Evolutionary conservation across 2,329 filamentous ascomycete genomes (phyloP).

Genomic region (Paramyrothecium roridum): DNA sequence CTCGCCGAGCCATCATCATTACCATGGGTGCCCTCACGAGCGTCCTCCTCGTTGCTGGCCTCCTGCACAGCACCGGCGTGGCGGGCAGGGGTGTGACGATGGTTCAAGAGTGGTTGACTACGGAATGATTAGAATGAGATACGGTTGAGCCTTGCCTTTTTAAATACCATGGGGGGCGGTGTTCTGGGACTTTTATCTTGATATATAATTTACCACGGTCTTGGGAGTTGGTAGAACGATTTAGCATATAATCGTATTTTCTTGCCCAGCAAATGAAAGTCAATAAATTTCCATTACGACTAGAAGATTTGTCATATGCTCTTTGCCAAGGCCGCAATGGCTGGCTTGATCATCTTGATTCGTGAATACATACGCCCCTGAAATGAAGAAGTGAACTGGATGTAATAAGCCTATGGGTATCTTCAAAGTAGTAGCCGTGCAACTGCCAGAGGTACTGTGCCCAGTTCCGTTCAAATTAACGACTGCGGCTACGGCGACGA

Average conservation of each 20-base stretch:
- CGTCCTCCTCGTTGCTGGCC: conserved; percentile 11
- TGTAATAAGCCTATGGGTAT: conserved; percentile 10
- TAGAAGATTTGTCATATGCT: too few relatives aligned
- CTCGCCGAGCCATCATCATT: conserved; percentile 20
- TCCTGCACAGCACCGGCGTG: conserved; percentile 2
- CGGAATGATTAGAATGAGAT: conserved; percentile 6
- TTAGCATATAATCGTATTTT: not conserved
- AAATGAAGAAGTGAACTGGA: not conserved
- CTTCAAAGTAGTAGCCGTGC: conserved; percentile 1
- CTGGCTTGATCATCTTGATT: too few relatives aligned
- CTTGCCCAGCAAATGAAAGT: not conserved
- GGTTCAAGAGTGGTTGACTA: conserved; percentile 7
- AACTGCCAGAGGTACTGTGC: not conserved
- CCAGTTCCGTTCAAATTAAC: conserved; percentile 11
- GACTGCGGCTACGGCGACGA: conserved; percentile 37
- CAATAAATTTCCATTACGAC: too few relatives aligned
- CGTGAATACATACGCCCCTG: too few relatives aligned
- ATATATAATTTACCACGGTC: conserved; percentile 1
- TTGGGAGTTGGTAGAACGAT: not conserved
- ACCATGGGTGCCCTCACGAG: conserved; percentile 16
- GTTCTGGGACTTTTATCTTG: conserved; percentile 4
- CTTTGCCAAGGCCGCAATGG: too few relatives aligned
- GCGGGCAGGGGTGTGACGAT: not conserved
- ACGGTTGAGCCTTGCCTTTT: not conserved
- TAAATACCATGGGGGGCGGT: not conserved